Evolutionary conservation across 2,329 filamentous ascomycete species (phyloP).

Genomic region (Botrytis elliptica): DNA sequence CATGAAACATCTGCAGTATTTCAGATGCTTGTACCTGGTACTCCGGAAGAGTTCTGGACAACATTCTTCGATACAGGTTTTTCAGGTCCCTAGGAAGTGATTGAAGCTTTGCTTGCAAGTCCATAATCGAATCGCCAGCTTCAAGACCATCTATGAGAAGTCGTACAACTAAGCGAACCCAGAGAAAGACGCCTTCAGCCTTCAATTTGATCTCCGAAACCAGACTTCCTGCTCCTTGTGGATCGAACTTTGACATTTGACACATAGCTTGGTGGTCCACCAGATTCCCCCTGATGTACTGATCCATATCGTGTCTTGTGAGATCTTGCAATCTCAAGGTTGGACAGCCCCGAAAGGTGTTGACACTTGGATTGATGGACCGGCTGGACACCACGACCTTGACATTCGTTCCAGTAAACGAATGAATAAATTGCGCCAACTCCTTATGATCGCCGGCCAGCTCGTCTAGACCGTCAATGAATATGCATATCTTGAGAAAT

Average conservation of each 20-base stretch:
- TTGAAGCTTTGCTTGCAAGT: neutral
- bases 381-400: neutral
- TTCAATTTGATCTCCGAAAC: neutral
- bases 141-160: neutral
- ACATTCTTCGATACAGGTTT: neutral
- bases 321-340: neutral
- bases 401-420: neutral
- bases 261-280: neutral
- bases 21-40: neutral
- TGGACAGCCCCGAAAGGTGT: neutral
- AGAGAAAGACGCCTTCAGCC: neutral
- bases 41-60: neutral
- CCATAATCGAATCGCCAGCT: neutral
- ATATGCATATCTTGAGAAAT: neutral
- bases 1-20: neutral
- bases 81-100: neutral
- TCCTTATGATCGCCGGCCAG: neutral
- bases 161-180: neutral
- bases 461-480: neutral
- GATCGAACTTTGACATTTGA: neutral
- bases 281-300: neutral
- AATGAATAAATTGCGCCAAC: neutral
- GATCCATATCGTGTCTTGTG: neutral
- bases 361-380: neutral
- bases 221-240: neutral